Conservation (phyloP, 306 rosid species). For the Lathyrus sativus region DNA sequence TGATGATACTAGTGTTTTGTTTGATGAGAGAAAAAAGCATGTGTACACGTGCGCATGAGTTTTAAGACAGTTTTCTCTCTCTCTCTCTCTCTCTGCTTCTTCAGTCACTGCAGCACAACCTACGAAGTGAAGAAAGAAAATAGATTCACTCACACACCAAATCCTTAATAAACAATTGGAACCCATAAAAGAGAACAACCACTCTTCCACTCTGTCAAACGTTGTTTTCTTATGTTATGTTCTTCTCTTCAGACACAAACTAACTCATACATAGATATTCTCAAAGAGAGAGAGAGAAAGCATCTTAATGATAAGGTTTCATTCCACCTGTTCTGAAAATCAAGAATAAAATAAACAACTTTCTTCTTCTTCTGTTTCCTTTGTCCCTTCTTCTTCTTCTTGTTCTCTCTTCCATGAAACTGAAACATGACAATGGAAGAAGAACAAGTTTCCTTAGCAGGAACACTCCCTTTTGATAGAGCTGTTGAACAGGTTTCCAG, state of each 20-base stretch:
- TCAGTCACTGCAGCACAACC: conserved; percentile 47
- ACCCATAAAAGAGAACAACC: conserved; percentile 27
- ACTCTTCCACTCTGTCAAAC: conserved; percentile 38
- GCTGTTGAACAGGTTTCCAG: conserved; percentile 70
- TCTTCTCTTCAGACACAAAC: conserved; percentile 34
- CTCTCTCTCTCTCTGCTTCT: background rate
- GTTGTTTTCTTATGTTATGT: conserved; percentile 24
- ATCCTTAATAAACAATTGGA: conserved; percentile 25
- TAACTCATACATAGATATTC: background rate
- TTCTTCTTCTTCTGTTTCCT: conserved; percentile 30
- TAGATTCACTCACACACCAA: conserved; percentile 38
- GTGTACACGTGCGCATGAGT: conserved; percentile 70
- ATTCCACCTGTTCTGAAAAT: conserved; percentile 43
- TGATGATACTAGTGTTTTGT: conserved; percentile 32
- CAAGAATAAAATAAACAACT: conserved; percentile 20
- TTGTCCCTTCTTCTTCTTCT: conserved; percentile 44
- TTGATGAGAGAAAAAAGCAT: conserved; percentile 44
- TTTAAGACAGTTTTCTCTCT: background rate
- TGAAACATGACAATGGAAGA: conserved; percentile 59
- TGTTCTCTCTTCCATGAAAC: conserved; percentile 46
- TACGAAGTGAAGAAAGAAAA: conserved; percentile 48
- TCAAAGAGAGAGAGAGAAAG: background rate
- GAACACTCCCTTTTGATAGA: conserved; percentile 69
- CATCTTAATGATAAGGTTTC: conserved; percentile 45
- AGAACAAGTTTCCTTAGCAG: conserved; percentile 53